Base-by-base conservation (phyloP, 805 yeast species). In the Maudiozyma serrabonitensis region DNA sequence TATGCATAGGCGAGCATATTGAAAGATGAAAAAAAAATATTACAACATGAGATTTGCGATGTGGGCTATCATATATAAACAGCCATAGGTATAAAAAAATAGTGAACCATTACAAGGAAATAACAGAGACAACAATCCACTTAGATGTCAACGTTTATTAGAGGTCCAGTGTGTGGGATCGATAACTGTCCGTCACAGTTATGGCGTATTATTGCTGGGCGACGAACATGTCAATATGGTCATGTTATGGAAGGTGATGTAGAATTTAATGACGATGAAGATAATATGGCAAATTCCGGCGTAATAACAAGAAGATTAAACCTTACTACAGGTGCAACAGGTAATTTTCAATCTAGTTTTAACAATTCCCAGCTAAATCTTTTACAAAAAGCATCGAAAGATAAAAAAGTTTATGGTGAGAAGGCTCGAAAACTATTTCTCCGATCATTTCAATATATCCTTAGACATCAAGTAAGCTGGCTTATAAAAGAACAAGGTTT, bases 91-190 rank as follows among this genome's bases (percentile, higher is more conserved):
- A 28, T 9, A 28, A 11, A 28, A 28, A 28, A 28, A 9, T 28
- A 35, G 18, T 35, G 6, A 6, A 35, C 19, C 38, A 35, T 18
- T 13, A 7, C 42, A 18, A 39, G 42, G 12, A 28, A 8, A 28
- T 11, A 28, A 3, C 12, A 28, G 3, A 28, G 3, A 28, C 32
- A 28, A 28, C 32, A 35, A 28, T 8, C 32, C 9, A 28, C n/a
- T 13, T 15, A 28, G n/a, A 64, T 64, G 68, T 63, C 68, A 1
- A 58, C 68, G 9, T 84, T 81, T 79, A 72, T 75, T 40, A 72
- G 81, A 56, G 98, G 99, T 1, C 83, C 86, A 4, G 68, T 83
- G 5, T 91, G 99, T 74, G 97, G 97, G 1, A 81, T 82, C 2
- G 90, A 85, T 54, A 91, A 91, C 70, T 91, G 99, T 67, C 79